Conservation (phyloP, 306 rosid genomes). For the Nissolia schottii region DNA sequence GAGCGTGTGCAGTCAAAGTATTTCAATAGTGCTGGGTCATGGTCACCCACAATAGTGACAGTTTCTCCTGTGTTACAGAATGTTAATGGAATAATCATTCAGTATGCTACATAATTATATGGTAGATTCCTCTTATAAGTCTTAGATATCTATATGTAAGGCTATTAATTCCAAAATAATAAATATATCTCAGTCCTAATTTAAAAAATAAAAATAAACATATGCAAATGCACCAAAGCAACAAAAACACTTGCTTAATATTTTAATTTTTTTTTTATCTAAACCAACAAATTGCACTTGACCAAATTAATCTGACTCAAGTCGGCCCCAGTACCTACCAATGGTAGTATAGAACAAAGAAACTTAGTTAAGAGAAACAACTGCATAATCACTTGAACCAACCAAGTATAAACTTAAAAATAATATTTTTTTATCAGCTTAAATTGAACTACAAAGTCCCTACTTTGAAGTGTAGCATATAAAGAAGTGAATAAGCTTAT, state of each 20-base stretch:
- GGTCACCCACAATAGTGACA: constrained; percentile 84
- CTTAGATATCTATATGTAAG: not conserved
- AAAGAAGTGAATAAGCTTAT: not conserved
- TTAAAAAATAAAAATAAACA: not conserved
- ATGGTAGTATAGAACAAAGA: no score
- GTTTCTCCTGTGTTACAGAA: constrained; percentile 64
- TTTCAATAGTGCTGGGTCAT: constrained; percentile 65
- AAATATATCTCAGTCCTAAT: not conserved
- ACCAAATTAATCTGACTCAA: no score
- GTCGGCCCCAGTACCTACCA: no score
- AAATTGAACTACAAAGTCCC: not conserved
- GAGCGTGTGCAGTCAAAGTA: constrained; percentile 73
- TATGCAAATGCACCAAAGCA: not conserved
- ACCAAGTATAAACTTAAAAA: not conserved
- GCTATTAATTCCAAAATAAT: not conserved
- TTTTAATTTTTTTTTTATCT: no score
- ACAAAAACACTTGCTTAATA: not conserved
- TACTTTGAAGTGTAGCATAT: not conserved
- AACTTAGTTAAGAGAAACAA: not conserved
- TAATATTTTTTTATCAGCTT: not conserved
- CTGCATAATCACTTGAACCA: no score
- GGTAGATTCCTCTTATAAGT: not conserved
- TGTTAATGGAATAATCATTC: not conserved
- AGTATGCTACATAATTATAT: not conserved
- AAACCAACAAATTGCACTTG: not conserved